Evolutionary conservation across 495 filamentous ascomycete species (phyloP), one percentile per base, ranked within the genome.

Genomic region (Bombardia bombarda): DNA sequence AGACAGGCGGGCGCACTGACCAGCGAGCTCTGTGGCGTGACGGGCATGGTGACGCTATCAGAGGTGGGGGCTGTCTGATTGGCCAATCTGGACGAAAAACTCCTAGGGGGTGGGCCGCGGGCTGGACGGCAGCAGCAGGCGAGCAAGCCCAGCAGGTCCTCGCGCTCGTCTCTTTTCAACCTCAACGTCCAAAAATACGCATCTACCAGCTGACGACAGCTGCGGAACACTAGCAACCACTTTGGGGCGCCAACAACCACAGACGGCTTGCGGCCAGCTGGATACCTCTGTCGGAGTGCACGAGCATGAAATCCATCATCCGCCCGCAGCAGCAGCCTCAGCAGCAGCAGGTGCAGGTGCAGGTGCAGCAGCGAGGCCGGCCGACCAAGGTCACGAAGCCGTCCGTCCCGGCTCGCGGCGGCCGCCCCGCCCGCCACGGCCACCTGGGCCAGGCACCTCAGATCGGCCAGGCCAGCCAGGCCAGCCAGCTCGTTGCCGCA

Each of bases 331-430:
- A n/a, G n/a, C n/a, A n/a, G n/a, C n/a, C n/a, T n/a, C n/a, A n/a
- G n/a, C n/a, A n/a, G n/a, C n/a, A n/a, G n/a, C n/a, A n/a, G n/a
- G n/a, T n/a, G n/a, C n/a, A n/a, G n/a, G n/a, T n/a, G n/a, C n/a
- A n/a, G n/a, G n/a, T n/a, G n/a, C n/a, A n/a, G n/a, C n/a, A 40
- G 48, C 65, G 64, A 40, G 61, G 67, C 59, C 59, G 66, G 35
- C 56, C 63, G 19, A 61, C 42, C 55, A 68, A 68, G 53, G 59
- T 70, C 49, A 58, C 62, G 43, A 72, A 71, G 53, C 49, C 62
- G 51, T 34, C 54, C 47, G 32, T 58, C 33, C 36, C 57, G 22
- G 55, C 38, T 44, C 58, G 52, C 52, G 50, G 42, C 33, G 52
- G 40, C 33, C 51, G 41, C 51, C 49, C 58, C 49, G 41, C 42